phyloP scores from a whole-genome alignment of 1,284 basidiomycete species.

The Melanopsichium pennsylvanicum region DNA sequence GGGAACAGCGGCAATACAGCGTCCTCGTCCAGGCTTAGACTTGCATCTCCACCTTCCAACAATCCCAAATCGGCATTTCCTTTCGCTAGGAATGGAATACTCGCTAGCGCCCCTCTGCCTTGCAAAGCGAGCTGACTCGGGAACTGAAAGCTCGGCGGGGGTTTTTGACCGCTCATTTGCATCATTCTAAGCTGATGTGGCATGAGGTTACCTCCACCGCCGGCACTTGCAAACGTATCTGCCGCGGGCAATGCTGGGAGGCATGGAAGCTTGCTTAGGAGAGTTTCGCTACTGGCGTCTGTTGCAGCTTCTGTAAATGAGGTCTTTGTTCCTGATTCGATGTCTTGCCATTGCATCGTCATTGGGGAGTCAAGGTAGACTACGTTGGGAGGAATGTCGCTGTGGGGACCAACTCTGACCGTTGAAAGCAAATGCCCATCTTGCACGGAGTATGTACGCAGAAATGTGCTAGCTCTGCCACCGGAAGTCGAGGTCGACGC shows the following conservation, averaged over 20 bases:
- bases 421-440: conserved; percentile 41
- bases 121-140: conserved; percentile 24
- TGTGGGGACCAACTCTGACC: background rate
- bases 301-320: background rate
- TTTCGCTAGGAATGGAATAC: conserved; percentile 11
- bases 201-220: conserved; percentile 28
- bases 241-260: conserved; percentile 24
- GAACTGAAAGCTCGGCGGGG: conserved; percentile 21
- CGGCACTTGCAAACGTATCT: conserved; percentile 25
- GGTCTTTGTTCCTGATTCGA: too few species aligned
- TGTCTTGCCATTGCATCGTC: conserved; percentile 16
- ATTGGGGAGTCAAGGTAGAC: conserved; percentile 1
- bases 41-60: conserved; percentile 16
- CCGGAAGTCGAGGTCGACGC: conserved; percentile 14
- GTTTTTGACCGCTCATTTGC: conserved; percentile 46
- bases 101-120: conserved; percentile 23
- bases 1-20: conserved; percentile 18
- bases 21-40: conserved; percentile 7
- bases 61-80: conserved; percentile 17
- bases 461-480: conserved; percentile 11
- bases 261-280: conserved; percentile 20
- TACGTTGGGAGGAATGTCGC: background rate
- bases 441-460: conserved; percentile 40
- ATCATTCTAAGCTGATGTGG: conserved; percentile 46
- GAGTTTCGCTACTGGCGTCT: conserved; percentile 13